These are phyloP conservation scores for Lenzites betulinus DNA, from an alignment of 768 basidiomycete species.

Conservation along the genomic window DNA sequence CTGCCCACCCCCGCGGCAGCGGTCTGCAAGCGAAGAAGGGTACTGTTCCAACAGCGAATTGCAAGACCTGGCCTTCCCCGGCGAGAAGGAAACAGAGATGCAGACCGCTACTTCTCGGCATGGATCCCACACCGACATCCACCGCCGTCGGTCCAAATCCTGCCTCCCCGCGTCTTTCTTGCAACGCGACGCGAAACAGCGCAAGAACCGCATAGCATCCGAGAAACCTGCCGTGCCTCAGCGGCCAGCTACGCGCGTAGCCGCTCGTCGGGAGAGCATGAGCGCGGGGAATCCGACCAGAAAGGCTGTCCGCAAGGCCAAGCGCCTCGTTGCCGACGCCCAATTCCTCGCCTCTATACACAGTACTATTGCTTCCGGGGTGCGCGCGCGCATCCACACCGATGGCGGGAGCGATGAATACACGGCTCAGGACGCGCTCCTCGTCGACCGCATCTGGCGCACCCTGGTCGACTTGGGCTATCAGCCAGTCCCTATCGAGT, in stretches of 20 bases:
- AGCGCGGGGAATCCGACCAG: constrained; percentile 21
- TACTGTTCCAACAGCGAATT: constrained; percentile 20
- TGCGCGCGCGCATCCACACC: constrained; percentile 11
- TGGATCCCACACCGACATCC: constrained; percentile 25
- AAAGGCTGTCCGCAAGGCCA: constrained; percentile 35
- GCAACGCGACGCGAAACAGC: constrained; percentile 11
- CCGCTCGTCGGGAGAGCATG: constrained; percentile 20
- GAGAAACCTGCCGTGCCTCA: background rate
- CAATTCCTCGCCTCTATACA: constrained; percentile 41
- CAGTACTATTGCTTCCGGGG: constrained; percentile 34
- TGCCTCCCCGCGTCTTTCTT: constrained; percentile 30
- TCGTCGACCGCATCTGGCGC: constrained; percentile 37
- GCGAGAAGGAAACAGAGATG: background rate
- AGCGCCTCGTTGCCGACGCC: constrained; percentile 31
- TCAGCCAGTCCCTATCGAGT: constrained; percentile 20
- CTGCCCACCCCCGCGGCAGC: constrained; percentile 18
- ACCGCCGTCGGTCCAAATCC: constrained; percentile 37
- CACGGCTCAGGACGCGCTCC: constrained; percentile 35
- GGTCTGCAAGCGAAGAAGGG: constrained; percentile 14
- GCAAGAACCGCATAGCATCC: background rate
- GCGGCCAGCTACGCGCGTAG: background rate
- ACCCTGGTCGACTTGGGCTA: constrained; percentile 37
- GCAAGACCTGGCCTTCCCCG: background rate
- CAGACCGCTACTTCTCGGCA: background rate
- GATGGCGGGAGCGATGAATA: constrained; percentile 9